Base-by-base conservation (phyloP, 2,329 filamentous ascomycete genomes). In the Kalaharituber pfeilii region DNA sequence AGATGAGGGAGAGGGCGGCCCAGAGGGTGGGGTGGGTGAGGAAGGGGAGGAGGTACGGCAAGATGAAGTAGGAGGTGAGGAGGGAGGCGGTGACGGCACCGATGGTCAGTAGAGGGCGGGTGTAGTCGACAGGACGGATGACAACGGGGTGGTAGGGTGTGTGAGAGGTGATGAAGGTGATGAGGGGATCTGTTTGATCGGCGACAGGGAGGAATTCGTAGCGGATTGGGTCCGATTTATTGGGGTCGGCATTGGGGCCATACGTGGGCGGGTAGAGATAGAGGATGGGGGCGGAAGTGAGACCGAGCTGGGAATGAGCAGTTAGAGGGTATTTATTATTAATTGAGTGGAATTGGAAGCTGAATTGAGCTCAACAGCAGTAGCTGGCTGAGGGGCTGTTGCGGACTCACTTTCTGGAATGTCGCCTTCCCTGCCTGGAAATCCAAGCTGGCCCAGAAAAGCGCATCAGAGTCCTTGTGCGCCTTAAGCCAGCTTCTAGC, bases 261-360 rank as follows among this genome's bases (percentile, higher is more conserved):
- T 75, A 70, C 4, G 88, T 95, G 24, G 91, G 86, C 58, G 79
- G 85, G 73, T 91, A 96, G 61, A 94, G 73, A 45, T 95, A 72
- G 44, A 98, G 75, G 36, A 96, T 82, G 1, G 91, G 91, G 5
- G 91, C 91, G 49, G 89, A 95, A 80, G 94, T 86, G 42, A 98
- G 80, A 69, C 84, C 81, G 62, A 96, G 77, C 89, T 96, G 62
- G 60, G 29, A 52, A 56, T 51, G 58, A 18, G 15, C 20, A 39
- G 33, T 39, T 15, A 9, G 33, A 39, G 33, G 5, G 33, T 5
- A 39, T 51, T 54, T 44, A 25, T 18, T 3, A 39, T 26, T 22
- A 11, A 30, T 15, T n/a, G n/a, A n/a, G n/a, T n/a, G n/a, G n/a
- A n/a, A n/a, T n/a, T n/a, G n/a, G n/a, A n/a, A n/a, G n/a, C n/a